Percentiles rank a stretch among this genome's conserved stretches.
phyloP scores from a whole-genome alignment of 768 basidiomycete genomes.

The Cystofilobasidium macerans region DNA sequence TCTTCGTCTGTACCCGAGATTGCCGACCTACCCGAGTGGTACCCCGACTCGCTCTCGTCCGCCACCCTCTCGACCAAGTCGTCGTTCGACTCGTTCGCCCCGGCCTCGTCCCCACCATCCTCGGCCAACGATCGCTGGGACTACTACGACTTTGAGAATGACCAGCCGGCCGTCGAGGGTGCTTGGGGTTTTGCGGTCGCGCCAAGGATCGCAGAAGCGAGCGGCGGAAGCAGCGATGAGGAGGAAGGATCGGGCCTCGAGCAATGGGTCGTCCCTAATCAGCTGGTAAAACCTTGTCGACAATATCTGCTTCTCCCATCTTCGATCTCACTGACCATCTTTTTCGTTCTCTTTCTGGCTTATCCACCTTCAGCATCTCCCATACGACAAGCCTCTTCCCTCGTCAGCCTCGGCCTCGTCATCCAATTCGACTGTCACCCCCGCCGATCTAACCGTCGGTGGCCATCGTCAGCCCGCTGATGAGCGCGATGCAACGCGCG shows the following conservation, averaged over 20 bases:
- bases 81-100: slow-evolving; percentile 11
- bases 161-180: not conserved
- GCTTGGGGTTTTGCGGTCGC: not conserved
- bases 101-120: not conserved
- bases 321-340: not conserved
- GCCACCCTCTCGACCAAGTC: slow-evolving; percentile 5
- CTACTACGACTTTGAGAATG: slow-evolving; percentile 9
- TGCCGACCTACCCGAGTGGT: not conserved
- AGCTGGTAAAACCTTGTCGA: too few relatives aligned
- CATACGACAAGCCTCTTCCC: not conserved
- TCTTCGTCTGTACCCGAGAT: not conserved
- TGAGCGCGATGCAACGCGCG: not conserved
- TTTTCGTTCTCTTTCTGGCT: not conserved
- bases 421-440: not conserved
- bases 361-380: not conserved
- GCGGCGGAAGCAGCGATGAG: not conserved
- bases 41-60: not conserved
- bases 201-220: not conserved
- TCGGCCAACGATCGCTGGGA: not conserved
- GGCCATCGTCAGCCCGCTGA: too few relatives aligned
- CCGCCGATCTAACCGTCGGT: too few relatives aligned
- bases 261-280: not conserved
- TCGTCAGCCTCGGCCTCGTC: not conserved
- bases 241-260: not conserved
- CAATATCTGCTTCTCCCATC: not conserved